phyloP scores from a whole-genome alignment of 257 asterid genomes.

The Fraxinus quadrangulata region DNA sequence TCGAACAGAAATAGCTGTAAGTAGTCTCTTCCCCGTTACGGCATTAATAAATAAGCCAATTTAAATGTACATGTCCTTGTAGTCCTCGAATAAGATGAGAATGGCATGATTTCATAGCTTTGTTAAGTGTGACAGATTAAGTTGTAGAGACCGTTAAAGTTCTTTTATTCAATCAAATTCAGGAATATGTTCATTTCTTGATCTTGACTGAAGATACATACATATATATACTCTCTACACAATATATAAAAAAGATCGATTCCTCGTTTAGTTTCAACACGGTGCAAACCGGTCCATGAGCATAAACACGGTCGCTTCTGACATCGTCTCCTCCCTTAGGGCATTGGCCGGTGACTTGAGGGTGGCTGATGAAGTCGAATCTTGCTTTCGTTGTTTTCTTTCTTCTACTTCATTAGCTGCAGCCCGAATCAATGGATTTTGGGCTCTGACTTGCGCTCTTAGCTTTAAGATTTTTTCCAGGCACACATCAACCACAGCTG shows the following conservation, averaged over 20 bases:
- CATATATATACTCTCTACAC: neutral
- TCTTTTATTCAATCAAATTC: constrained; percentile 28
- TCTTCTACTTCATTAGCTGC: constrained; percentile 29
- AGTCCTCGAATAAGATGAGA: constrained; percentile 25
- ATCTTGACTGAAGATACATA: neutral
- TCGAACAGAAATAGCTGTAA: neutral
- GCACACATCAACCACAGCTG: constrained; percentile 58
- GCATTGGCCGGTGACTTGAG: constrained; percentile 20
- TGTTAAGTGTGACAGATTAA: constrained; percentile 7
- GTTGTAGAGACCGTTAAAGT: constrained; percentile 15
- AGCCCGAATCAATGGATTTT: constrained; percentile 41
- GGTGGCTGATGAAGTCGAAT: constrained; percentile 19
- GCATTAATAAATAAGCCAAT: neutral
- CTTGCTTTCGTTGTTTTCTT: constrained; percentile 28
- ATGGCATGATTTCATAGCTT: constrained; percentile 18
- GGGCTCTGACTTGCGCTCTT: constrained; percentile 45
- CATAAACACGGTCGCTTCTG: constrained; percentile 53
- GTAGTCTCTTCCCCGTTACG: neutral
- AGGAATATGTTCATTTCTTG: neutral
- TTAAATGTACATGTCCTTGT: constrained; percentile 21
- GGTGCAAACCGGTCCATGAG: constrained; percentile 88
- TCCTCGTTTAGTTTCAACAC: constrained; percentile 30
- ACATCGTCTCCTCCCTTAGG: constrained; percentile 41
- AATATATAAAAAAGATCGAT: neutral
- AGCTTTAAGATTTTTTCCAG: constrained; percentile 58